Conservation (phyloP, 495 filamentous ascomycete genomes). For the Evansstolkia leycettana region DNA sequence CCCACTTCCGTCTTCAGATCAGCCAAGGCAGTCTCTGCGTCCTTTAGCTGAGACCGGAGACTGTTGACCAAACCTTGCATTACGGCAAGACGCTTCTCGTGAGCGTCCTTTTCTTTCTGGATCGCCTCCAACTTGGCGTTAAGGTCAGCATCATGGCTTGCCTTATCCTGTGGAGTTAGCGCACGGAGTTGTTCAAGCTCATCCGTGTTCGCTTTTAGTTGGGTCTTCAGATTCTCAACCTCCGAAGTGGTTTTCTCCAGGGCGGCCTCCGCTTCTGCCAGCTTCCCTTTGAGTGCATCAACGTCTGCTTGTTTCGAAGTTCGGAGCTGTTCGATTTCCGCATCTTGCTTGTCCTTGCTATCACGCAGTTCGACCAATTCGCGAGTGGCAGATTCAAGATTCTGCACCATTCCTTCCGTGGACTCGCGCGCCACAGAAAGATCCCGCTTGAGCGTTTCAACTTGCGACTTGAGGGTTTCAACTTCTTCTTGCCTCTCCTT, state of each 20-base stretch:
- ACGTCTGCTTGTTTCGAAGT: conserved; percentile 22
- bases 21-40: conserved; percentile 34
- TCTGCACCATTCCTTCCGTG: conserved; percentile 50
- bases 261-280: conserved; percentile 28
- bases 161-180: conserved; percentile 23
- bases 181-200: conserved; percentile 38
- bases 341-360: conserved; percentile 39
- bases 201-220: conserved; percentile 41
- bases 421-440: conserved; percentile 49
- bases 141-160: conserved; percentile 30
- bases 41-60: conserved; percentile 36
- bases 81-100: conserved; percentile 38
- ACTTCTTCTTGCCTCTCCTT: conserved; percentile 53
- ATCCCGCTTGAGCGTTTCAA: conserved; percentile 41
- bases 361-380: conserved; percentile 49
- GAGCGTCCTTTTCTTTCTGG: conserved; percentile 29
- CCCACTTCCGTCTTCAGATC: conserved; percentile 28
- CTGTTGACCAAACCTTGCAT: conserved; percentile 40
- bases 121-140: conserved; percentile 20
- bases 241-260: conserved; percentile 34
- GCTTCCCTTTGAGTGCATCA: conserved; percentile 27
- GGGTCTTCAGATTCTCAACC: conserved; percentile 39
- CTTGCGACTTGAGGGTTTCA: conserved; percentile 47
- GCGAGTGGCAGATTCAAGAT: conserved; percentile 44
- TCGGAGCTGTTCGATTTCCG: conserved; percentile 29